Conservation (phyloP, 2,329 filamentous ascomycete species). For the Lasiodiplodia sp. region DNA sequence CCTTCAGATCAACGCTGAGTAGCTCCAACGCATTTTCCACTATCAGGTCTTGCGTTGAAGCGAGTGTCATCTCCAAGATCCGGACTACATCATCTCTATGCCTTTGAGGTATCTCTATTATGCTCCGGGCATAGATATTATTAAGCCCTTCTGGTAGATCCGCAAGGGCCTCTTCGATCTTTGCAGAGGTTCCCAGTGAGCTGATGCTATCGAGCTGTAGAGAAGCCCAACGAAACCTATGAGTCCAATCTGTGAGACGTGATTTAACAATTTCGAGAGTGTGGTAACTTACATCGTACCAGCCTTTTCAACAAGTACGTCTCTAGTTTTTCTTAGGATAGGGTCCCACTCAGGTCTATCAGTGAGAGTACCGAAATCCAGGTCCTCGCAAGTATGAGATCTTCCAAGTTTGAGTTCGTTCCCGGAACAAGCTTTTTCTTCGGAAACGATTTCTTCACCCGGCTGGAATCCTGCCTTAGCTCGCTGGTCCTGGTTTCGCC, state of each 20-base stretch:
- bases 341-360: too few species aligned
- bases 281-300: background rate
- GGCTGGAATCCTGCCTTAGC: too few species aligned
- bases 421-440: too few species aligned
- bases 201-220: background rate
- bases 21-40: background rate
- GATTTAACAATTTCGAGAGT: background rate
- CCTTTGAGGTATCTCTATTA: background rate
- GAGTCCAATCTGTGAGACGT: background rate
- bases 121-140: background rate
- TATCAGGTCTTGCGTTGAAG: accelerated
- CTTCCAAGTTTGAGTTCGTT: too few species aligned
- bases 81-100: background rate
- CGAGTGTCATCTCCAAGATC: background rate
- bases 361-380: too few species aligned
- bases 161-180: background rate
- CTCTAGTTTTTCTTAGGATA: too few species aligned
- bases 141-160: background rate
- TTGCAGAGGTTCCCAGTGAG: background rate
- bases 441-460: too few species aligned
- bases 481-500: too few species aligned
- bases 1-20: too few species aligned
- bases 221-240: background rate
- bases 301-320: background rate
- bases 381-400: too few species aligned